A percentile compares a stretch with the other conserved stretches of the same genome.
phyloP scores from a whole-genome alignment of 1,139 yeast genomes.

The Blastobotrys elegans region DNA sequence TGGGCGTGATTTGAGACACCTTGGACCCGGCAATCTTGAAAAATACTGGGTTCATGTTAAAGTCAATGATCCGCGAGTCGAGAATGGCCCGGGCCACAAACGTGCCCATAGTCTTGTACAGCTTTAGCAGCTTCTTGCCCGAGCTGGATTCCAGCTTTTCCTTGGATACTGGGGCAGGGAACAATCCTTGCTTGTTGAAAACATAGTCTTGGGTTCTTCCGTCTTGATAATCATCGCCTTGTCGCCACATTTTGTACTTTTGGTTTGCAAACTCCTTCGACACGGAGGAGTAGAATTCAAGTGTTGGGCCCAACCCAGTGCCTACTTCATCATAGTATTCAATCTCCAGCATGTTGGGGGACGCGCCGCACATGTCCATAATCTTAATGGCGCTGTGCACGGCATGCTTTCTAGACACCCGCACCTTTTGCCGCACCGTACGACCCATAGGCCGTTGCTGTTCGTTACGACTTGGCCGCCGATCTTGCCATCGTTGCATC shows the following conservation, averaged over 20 bases:
- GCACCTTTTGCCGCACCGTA: conserved; percentile 72
- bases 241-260: conserved; percentile 67
- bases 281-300: conserved; percentile 82
- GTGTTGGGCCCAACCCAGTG: conserved; percentile 92
- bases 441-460: conserved; percentile 57
- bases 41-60: conserved; percentile 68
- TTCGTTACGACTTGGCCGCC: conserved; percentile 17
- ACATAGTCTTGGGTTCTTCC: conserved; percentile 44
- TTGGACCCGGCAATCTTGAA: conserved; percentile 37
- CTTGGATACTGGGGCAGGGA: conserved; percentile 61
- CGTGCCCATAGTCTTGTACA: conserved; percentile 69
- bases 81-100: conserved; percentile 82
- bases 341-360: conserved; percentile 78
- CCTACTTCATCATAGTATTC: conserved; percentile 94
- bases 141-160: conserved; percentile 34
- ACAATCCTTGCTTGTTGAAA: conserved; percentile 49
- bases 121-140: conserved; percentile 44
- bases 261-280: conserved; percentile 66
- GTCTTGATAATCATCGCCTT: conserved; percentile 34
- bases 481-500: conserved; percentile 60
- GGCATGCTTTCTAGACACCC: conserved; percentile 66
- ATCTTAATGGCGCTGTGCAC: conserved; percentile 79
- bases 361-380: conserved; percentile 67
- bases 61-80: conserved; percentile 82
- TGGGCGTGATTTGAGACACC: conserved; percentile 24